phyloP scores from a whole-genome alignment of 106 monocot genomes.

The Dendrobium catenatum region DNA sequence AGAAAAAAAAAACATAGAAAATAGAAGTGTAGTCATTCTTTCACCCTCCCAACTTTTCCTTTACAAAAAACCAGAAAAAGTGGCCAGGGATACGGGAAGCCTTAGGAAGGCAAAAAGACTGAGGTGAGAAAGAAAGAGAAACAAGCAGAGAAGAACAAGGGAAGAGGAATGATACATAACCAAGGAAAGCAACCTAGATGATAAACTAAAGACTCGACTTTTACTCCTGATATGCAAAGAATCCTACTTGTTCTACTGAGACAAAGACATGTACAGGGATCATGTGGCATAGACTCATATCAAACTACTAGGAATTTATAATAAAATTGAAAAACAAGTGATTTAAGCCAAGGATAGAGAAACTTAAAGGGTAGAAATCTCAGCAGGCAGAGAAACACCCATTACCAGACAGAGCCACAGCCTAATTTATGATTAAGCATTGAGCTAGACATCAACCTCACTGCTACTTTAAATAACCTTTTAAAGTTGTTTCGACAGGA shows the following conservation, averaged over 20 bases:
- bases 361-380: neutral
- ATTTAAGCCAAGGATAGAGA: neutral
- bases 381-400: neutral
- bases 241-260: slow-evolving; percentile 5
- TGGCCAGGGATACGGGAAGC: slow-evolving; percentile 18
- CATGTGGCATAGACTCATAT: neutral
- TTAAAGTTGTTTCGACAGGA: neutral
- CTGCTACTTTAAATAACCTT: neutral
- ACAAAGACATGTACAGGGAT: neutral
- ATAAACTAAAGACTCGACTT: neutral
- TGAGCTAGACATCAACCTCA: neutral
- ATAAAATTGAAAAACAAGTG: neutral
- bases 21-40: neutral
- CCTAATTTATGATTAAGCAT: neutral
- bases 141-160: neutral
- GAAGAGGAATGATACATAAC: neutral
- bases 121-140: neutral
- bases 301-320: neutral
- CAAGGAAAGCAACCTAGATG: neutral
- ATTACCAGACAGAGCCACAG: neutral
- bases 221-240: slow-evolving; percentile 2
- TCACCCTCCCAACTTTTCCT: slow-evolving; percentile 1
- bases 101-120: slow-evolving; percentile 12
- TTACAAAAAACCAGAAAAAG: slow-evolving; percentile 19
- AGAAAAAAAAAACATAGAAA: neutral